Base-by-base conservation (phyloP, 2,329 filamentous ascomycete genomes). In the Chaetomiaceae sp. region DNA sequence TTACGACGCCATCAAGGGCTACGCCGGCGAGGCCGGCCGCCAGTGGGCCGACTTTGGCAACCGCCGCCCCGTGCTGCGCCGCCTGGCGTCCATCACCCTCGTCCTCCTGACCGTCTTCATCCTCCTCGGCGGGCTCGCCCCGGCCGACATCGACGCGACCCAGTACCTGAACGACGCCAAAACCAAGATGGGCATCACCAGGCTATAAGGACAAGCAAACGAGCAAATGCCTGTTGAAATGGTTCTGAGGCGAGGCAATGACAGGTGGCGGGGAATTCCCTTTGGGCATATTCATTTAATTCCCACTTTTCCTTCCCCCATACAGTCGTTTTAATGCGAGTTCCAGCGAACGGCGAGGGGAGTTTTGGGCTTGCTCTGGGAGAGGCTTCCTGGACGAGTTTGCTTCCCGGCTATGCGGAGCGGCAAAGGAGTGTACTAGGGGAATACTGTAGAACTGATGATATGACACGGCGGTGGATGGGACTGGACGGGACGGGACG, bases 31-130 rank as follows among this genome's bases (percentile, higher is more conserved):
- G 58, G 84, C 76, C 45, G 75, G 76, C 62, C 85, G 88, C 63
- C 78, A 83, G 51, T 95, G 89, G 89, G 84, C 85, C 42, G 89
- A 95, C 61, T 89, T 93, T 58, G 89, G 89, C 48, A 80, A 80
- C 58, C 76, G 75, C 55, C 84, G 84, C 62, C 90, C 90, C 11
- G 78, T 82, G 38, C 73, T 86, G 60, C 86, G 89, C 70, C 90
- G 91, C 71, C 66, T 90, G 42, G 72, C 88, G 53, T 72, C 93
- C 57, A 79, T 91, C 50, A 77, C 73, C 42, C 67, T 76, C 20
- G 74, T 78, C 17, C 64, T 87, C 48, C 66, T 86, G 53, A 68
- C 77, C 42, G 67, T 91, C 56, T 83, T 93, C 66, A 65, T 87
- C 55, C 66, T 94, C 17, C 77, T 94, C 47, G 79, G 78, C 50